Conservation (phyloP, 78 protist genomes). For the Dictyostelium purpureum region DNA sequence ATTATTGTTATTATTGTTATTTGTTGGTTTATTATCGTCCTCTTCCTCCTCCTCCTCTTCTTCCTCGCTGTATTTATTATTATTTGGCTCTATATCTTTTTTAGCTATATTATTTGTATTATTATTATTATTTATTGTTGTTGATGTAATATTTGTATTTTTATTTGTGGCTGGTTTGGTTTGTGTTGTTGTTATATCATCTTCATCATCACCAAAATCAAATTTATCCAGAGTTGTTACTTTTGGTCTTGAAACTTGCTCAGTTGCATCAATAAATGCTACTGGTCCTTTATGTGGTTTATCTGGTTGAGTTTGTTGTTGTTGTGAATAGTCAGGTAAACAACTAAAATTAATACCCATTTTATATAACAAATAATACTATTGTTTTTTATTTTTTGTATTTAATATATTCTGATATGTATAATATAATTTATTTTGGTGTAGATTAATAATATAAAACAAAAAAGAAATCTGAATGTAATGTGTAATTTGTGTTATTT, state of each 20-base stretch:
- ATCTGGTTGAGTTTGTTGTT: neutral
- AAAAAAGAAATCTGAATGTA: no score
- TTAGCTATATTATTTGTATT: neutral
- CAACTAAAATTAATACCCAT: constrained; percentile 25
- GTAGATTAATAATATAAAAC: no score
- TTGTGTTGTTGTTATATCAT: neutral
- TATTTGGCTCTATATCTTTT: no score
- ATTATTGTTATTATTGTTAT: neutral
- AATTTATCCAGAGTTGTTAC: neutral
- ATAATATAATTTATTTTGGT: no score
- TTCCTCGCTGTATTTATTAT: no score
- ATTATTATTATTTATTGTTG: neutral
- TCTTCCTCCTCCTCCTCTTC: constrained; percentile 8
- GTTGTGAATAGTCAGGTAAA: neutral
- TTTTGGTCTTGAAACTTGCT: neutral
- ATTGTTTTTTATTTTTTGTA: no score
- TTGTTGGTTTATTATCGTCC: neutral
- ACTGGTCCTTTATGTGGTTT: constrained; percentile 17
- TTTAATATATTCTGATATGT: no score
- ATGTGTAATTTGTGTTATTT: no score
- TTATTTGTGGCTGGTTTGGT: neutral
- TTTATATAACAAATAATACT: no score
- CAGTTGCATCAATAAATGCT: neutral
- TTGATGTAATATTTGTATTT: neutral
- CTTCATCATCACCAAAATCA: constrained; percentile 1